Evolutionary conservation across 345 rosid species (phyloP).

Genomic region (Hibiscus tridactylites): DNA sequence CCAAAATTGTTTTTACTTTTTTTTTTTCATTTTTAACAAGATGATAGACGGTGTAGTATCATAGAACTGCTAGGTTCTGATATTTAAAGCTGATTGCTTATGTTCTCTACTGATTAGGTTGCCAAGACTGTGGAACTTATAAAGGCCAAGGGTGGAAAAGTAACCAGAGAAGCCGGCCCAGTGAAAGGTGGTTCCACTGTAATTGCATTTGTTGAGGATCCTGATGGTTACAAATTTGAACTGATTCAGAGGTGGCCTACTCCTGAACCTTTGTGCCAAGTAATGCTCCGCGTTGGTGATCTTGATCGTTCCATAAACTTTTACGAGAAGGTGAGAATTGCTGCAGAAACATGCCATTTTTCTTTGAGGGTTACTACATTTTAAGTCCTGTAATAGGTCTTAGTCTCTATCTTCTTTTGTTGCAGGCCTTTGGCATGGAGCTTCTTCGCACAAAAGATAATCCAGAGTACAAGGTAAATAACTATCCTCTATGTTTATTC

Average conservation of each 20-base stretch:
- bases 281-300: slow-evolving; percentile 99
- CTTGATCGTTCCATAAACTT: slow-evolving; percentile 82
- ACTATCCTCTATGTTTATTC: neutral
- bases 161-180: slow-evolving; percentile 90
- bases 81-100: neutral
- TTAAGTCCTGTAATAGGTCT: neutral
- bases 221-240: slow-evolving; percentile 97
- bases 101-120: slow-evolving; percentile 34
- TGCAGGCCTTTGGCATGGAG: slow-evolving; percentile 95
- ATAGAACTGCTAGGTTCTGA: neutral
- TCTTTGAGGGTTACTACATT: neutral
- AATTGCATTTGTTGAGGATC: slow-evolving; percentile 94
- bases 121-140: slow-evolving; percentile 85
- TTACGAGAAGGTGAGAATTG: slow-evolving; percentile 71
- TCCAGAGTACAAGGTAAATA: slow-evolving; percentile 81
- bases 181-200: slow-evolving; percentile 91
- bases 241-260: slow-evolving; percentile 95
- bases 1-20: neutral
- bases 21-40: neutral
- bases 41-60: neutral
- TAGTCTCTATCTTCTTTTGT: neutral
- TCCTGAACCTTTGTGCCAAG: slow-evolving; percentile 97
- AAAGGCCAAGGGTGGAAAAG: slow-evolving; percentile 96
- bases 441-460: slow-evolving; percentile 85
- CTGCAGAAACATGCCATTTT: neutral